Conservation (phyloP, 1,139 yeast genomes). For the Suhomyces taliae region DNA sequence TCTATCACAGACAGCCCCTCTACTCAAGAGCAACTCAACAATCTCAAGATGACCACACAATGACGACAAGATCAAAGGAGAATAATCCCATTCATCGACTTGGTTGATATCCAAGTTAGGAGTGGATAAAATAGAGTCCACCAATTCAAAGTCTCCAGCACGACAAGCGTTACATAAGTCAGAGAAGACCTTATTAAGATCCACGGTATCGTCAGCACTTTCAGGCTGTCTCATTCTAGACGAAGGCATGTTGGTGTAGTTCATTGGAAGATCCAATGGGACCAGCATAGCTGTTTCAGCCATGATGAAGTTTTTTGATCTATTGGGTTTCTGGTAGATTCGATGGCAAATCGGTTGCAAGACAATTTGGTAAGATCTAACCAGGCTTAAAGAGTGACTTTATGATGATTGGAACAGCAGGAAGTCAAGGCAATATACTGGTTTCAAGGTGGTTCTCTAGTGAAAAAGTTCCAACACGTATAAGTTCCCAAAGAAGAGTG, state of each 20-base stretch:
- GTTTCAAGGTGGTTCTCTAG: no score
- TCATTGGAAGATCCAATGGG: conserved; percentile 8
- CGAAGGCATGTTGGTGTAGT: conserved; percentile 11
- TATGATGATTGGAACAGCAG: no score
- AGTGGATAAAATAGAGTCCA: conserved; percentile 52
- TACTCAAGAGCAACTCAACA: conserved; percentile 54
- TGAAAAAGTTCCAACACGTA: no score
- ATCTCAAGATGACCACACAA: conserved; percentile 70
- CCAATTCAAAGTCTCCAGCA: conserved; percentile 64
- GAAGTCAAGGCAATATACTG: no score
- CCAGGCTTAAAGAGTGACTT: no score
- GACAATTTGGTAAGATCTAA: no score
- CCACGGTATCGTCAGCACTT: not conserved
- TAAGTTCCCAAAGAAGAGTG: no score
- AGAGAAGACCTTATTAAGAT: conserved; percentile 25
- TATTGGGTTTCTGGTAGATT: not conserved
- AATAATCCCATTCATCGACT: conserved; percentile 71
- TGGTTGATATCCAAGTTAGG: conserved; percentile 59
- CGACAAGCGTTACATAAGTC: conserved; percentile 69
- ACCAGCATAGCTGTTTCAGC: not conserved
- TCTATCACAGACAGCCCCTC: conserved; percentile 77
- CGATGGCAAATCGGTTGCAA: no score
- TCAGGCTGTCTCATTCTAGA: not conserved
- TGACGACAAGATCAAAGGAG: conserved; percentile 72
- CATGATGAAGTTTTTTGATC: not conserved